Evolutionary conservation across 805 yeast genomes (phyloP).

Genomic region (Candida parachauliodes): DNA sequence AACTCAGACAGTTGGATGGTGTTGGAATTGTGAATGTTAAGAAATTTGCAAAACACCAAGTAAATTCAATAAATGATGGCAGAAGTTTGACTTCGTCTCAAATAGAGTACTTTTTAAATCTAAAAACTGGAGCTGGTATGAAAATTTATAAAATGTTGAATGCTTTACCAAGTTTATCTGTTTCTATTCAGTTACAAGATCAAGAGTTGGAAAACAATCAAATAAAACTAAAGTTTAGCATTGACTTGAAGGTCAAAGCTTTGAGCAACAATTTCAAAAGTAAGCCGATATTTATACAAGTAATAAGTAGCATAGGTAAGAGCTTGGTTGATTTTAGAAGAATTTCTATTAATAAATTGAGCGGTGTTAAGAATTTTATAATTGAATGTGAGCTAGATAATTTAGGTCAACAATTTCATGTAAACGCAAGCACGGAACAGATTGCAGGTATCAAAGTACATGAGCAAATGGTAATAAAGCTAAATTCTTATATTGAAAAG

Average conservation of each 20-base stretch:
- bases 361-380: constrained; percentile 19
- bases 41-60: constrained; percentile 32
- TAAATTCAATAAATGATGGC: constrained; percentile 30
- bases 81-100: constrained; percentile 22
- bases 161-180: constrained; percentile 32
- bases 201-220: constrained; percentile 1
- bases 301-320: constrained; percentile 22
- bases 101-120: constrained; percentile 39
- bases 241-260: constrained; percentile 3
- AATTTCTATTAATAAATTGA: constrained; percentile 23
- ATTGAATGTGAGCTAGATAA: constrained; percentile 18
- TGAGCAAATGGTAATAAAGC: background rate
- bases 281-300: constrained; percentile 24
- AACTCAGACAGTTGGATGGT: constrained; percentile 46
- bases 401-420: constrained; percentile 19
- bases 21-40: constrained; percentile 41
- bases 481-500: background rate
- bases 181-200: background rate
- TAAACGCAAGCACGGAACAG: constrained; percentile 36
- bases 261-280: constrained; percentile 28
- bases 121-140: constrained; percentile 38
- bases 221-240: constrained; percentile 1
- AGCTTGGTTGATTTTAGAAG: constrained; percentile 44
- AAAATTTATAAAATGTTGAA: constrained; percentile 32
- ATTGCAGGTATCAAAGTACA: constrained; percentile 25